Evolutionary conservation across 495 filamentous ascomycete species (phyloP), one percentile per base, ranked within the genome.

Genomic region (Podospora pseudocomata): DNA sequence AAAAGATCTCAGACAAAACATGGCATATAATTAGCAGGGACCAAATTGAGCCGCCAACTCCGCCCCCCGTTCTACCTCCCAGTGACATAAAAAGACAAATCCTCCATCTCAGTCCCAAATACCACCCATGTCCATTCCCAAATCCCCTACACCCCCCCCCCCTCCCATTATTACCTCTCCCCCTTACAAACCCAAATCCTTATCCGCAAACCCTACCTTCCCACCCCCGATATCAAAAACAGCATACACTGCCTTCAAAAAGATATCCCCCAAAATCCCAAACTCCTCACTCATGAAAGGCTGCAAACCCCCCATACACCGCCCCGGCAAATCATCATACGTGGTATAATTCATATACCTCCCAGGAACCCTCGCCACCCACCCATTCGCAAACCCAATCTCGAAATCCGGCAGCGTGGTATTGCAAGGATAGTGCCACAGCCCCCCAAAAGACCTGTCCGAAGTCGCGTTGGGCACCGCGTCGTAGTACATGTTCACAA

Each of bases 221-320:
- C 78, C 79, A 65, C 87, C 87, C 49, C 84, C 88, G 49, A 89
- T 83, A 74, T 94, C 91, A 74, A 92, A 92, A 53, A 92, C 85
- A 60, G 87, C 87, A 76, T 90, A 92, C n/a, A 90, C 80, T 3
- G 83, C 84, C 82, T 92, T 92, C 75, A 94, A 77, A 73, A 91
- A 93, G 5, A 87, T 85, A 69, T 89, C 90, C 9, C 91, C 91
- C 7, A 92, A 77, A 65, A 94, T 90, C 68, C 89, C 87, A 68
- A 90, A 84, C 2, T 73, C 69, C 73, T 85, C 75, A 55, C 77
- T 77, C 1, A 83, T 86, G 56, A 87, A 80, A 53, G 81, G 83
- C 80, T 94, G 91, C 55, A 94, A 85, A 4, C 90, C 89, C 26
- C 90, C 91, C 79, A 91, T 92, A 64, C 87, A 82, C 72, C 84